Evolutionary conservation across 1,284 basidiomycete genomes (phyloP), one percentile per base, ranked within the genome.

Genomic region (Malassezia psittaci): DNA sequence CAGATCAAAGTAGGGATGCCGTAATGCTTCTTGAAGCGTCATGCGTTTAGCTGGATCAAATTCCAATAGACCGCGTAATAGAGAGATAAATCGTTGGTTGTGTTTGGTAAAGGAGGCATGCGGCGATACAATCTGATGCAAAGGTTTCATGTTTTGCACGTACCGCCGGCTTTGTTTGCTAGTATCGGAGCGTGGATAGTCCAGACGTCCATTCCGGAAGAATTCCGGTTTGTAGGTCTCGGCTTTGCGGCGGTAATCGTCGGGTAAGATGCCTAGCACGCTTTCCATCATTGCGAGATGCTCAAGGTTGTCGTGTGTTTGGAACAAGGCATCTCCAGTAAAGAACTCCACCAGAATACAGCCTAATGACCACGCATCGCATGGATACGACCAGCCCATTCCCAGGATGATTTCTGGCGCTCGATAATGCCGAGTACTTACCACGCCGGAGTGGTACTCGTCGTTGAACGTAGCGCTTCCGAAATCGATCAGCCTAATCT

Each of bases 231-330:
- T 90, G 54, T 83, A 83, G 16, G 65, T 66, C 75, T 75, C 72
- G 44, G 78, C 79, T 48, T 75, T 75, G 18, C 78, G 74, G 1
- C 77, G 64, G 75, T 93, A 90, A 5, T 85, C 83, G 43, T 85
- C 83, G 0, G 91, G 90, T 85, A 98, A 91, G 77, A 85, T 86
- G 59, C 93, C 94, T 83, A 98, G 93, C 35, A 98, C 94, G 64
- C 87, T 85, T 76, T 98, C 91, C 94, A 99, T 99, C 94, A 98
- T 99, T 41, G 94, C 94, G 7, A 99, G 83, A 76, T 99, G 94
- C 54, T 98, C 94, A 11, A 98, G 82, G 75, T 98, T 98, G 77
- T 98, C 93, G 73, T 96, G 93, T 0, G 94, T 98, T 77, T 98
- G 94, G 79, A 96, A 99, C 33, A 98, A 81, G 4, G 94, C 94